Evolutionary conservation across 352 stramenopile species (phyloP).

Genomic region (Pilasporangium apinafurcum): DNA sequence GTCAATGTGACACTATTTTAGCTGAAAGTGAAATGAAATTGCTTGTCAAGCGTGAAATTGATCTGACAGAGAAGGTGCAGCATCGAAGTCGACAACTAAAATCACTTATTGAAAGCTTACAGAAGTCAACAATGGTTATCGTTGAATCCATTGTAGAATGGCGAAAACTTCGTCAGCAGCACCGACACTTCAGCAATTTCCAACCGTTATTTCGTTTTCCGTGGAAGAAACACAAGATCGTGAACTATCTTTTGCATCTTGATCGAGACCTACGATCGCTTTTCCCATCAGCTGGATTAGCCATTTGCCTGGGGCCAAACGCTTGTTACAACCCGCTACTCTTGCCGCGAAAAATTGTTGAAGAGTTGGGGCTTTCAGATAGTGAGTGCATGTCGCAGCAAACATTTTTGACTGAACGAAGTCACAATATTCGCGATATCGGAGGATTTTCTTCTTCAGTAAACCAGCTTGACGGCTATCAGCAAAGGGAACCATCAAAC

Average conservation of each 20-base stretch:
- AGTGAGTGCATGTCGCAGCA: constrained; percentile 20
- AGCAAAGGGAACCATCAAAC: too few species aligned
- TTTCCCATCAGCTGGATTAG: constrained; percentile 27
- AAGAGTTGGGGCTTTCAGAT: constrained; percentile 6
- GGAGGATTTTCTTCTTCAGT: too few species aligned
- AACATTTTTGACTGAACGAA: constrained; percentile 48
- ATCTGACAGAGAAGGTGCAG: constrained; percentile 14
- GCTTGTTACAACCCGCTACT: constrained; percentile 37
- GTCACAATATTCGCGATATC: too few species aligned
- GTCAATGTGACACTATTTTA: neutral
- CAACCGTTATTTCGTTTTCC: constrained; percentile 35
- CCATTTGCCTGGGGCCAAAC: constrained; percentile 23
- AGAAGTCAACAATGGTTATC: constrained; percentile 21
- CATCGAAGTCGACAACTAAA: constrained; percentile 23
- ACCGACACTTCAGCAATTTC: constrained; percentile 25
- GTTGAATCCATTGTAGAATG: constrained; percentile 42
- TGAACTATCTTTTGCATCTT: constrained; percentile 49
- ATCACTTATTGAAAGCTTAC: constrained; percentile 16
- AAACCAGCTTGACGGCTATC: too few species aligned
- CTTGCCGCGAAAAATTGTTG: constrained; percentile 16
- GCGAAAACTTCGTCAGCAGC: constrained; percentile 20
- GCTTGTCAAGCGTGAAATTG: constrained; percentile 5
- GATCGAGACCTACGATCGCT: constrained; percentile 28
- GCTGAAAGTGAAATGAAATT: constrained; percentile 2
- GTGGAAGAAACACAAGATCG: constrained; percentile 23